Conservation (phyloP, 1,139 yeast species). For the Saccharomycopsis crataegensis region DNA sequence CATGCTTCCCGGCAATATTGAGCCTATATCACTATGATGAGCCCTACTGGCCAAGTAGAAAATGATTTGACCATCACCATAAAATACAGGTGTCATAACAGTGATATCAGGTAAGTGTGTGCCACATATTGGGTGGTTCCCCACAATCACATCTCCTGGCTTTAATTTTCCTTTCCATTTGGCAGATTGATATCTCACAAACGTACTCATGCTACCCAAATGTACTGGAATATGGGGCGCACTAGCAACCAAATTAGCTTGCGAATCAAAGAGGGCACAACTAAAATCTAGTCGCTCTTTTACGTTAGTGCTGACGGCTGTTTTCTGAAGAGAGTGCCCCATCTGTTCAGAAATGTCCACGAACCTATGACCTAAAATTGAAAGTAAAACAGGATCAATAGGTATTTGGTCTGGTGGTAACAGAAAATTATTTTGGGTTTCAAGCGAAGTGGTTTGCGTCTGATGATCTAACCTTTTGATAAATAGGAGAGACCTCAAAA, state of each 20-base stretch:
- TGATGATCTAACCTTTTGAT: constrained; percentile 28
- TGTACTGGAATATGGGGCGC: constrained; percentile 90
- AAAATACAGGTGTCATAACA: constrained; percentile 52
- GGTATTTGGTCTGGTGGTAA: constrained; percentile 19
- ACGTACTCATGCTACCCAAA: constrained; percentile 80
- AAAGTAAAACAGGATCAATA: constrained; percentile 62
- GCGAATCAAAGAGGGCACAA: constrained; percentile 70
- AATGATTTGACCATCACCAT: constrained; percentile 28
- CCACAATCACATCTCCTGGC: constrained; percentile 68
- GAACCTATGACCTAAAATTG: constrained; percentile 77
- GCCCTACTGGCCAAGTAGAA: constrained; percentile 45
- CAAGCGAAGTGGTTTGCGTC: constrained; percentile 39
- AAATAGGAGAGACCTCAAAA: constrained; percentile 55
- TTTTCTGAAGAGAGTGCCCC: constrained; percentile 76
- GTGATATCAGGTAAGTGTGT: constrained; percentile 80
- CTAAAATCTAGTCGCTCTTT: constrained; percentile 80
- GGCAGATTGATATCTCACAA: constrained; percentile 62
- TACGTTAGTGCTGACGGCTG: constrained; percentile 79
- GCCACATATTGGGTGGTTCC: constrained; percentile 76
- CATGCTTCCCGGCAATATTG: constrained; percentile 40
- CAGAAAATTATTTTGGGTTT: constrained; percentile 27
- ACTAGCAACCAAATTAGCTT: constrained; percentile 75
- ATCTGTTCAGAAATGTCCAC: constrained; percentile 89
- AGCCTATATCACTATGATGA: constrained; percentile 48
- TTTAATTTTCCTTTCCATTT: constrained; percentile 52